phyloP scores from a whole-genome alignment of 192 early-diverging fungal species.

The Gorgonomyces haynaldii region DNA sequence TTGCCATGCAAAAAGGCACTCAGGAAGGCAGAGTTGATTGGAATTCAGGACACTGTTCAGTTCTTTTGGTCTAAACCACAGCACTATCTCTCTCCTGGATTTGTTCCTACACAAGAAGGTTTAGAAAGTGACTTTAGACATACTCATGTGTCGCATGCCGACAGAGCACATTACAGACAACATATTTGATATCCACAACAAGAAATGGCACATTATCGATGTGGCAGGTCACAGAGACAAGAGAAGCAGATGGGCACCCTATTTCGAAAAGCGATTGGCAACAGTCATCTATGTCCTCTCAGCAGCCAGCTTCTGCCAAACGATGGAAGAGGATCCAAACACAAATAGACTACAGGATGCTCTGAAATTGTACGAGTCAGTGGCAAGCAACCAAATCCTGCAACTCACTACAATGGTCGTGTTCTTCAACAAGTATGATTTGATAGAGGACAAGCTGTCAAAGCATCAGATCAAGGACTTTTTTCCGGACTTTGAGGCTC shows the following conservation, averaged over 20 bases:
- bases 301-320: conserved; percentile 52
- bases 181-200: not conserved
- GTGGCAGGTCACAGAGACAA: conserved; percentile 59
- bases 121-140: too few relatives aligned
- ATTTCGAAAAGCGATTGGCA: conserved; percentile 58
- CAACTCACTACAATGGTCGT: conserved; percentile 31
- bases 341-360: conserved; percentile 33
- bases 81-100: too few relatives aligned
- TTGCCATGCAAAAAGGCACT: too few relatives aligned
- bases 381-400: not conserved
- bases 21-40: too few relatives aligned
- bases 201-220: conserved; percentile 19
- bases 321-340: conserved; percentile 45
- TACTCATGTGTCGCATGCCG: too few relatives aligned
- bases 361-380: not conserved
- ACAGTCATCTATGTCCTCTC: conserved; percentile 60
- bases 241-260: conserved; percentile 57
- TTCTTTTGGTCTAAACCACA: too few relatives aligned
- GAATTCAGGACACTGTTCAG: too few relatives aligned
- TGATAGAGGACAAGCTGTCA: conserved; percentile 33
- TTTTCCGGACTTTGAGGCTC: conserved; percentile 34
- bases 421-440: conserved; percentile 43
- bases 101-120: too few relatives aligned
- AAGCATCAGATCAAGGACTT: conserved; percentile 23
- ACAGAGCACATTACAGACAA: too few relatives aligned